Percentiles rank a stretch among this genome's conserved stretches.
phyloP scores from a whole-genome alignment of 495 filamentous ascomycete genomes.

The Aspergillus nidulans region DNA sequence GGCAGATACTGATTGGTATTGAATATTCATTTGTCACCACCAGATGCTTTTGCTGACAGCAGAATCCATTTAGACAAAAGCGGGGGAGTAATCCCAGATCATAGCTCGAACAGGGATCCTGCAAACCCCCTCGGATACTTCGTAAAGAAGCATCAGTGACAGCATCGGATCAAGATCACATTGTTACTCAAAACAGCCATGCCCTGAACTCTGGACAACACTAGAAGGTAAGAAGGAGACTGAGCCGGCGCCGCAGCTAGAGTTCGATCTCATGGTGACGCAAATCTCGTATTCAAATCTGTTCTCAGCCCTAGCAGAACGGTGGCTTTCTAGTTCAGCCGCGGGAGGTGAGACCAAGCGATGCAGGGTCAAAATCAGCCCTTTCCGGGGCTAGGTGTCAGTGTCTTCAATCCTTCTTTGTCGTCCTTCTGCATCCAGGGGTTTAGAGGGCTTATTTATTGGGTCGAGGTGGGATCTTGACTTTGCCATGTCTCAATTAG shows the following conservation, averaged over 20 bases:
- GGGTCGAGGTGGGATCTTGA: neutral
- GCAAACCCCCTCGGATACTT: neutral
- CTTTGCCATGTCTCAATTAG: neutral
- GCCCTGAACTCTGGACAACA: neutral
- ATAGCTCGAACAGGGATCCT: neutral
- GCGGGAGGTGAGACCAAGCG: neutral
- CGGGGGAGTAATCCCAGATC: neutral
- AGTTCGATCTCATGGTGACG: constrained; percentile 9
- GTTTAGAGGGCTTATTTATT: neutral
- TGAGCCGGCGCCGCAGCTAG: neutral
- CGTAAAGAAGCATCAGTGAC: neutral
- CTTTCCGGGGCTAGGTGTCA: constrained; percentile 3
- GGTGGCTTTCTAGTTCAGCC: constrained; percentile 3
- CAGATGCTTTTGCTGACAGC: neutral
- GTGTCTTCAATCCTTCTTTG: neutral
- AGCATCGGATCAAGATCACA: neutral
- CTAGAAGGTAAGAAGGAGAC: neutral
- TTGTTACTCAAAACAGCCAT: neutral
- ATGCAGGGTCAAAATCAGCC: neutral
- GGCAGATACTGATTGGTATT: neutral
- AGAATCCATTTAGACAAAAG: neutral
- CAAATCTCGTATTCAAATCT: constrained; percentile 33
- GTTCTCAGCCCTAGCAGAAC: neutral
- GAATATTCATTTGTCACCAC: neutral
- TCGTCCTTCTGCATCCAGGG: constrained; percentile 9